Evolutionary conservation across 2,329 filamentous ascomycete genomes (phyloP).

Genomic region (Colletotrichum tabaci): DNA sequence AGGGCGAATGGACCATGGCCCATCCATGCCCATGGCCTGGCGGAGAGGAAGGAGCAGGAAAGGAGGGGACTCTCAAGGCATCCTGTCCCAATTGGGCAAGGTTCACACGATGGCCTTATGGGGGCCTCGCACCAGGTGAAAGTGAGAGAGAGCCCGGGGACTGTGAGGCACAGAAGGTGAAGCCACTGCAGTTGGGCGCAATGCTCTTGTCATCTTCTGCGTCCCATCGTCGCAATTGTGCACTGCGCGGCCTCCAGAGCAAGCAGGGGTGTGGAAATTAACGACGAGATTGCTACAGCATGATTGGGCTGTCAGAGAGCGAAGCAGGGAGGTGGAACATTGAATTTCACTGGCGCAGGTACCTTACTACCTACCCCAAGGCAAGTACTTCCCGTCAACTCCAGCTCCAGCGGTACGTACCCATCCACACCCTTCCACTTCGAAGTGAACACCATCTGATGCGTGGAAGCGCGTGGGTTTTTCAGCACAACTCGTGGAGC

Average conservation of each 20-base stretch:
- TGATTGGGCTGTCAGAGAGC: slow-evolving; percentile 24
- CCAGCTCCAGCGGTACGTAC: slow-evolving; percentile 8
- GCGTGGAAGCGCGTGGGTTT: slow-evolving; percentile 16
- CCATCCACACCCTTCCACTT: neutral
- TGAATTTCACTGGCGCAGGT: slow-evolving; percentile 37
- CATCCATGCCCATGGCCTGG: slow-evolving; percentile 15
- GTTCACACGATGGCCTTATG: slow-evolving; percentile 14
- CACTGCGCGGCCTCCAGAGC: slow-evolving; percentile 36
- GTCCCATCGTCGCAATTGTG: slow-evolving; percentile 38
- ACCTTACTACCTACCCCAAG: neutral
- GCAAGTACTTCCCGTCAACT: neutral
- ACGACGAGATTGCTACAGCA: slow-evolving; percentile 27
- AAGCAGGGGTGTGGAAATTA: slow-evolving; percentile 36
- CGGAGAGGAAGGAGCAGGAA: neutral
- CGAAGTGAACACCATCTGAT: slow-evolving; percentile 26
- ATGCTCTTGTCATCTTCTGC: slow-evolving; percentile 29
- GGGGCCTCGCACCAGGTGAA: neutral
- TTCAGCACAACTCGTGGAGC: slow-evolving; percentile 26
- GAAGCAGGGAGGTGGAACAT: slow-evolving; percentile 25
- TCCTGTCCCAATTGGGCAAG: slow-evolving; percentile 10
- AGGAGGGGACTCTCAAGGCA: neutral
- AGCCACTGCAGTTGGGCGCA: slow-evolving; percentile 35
- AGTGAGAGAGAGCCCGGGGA: slow-evolving; percentile 8
- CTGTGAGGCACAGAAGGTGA: slow-evolving; percentile 6
- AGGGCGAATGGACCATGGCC: slow-evolving; percentile 18